These are phyloP conservation scores for Tremella fuciformis DNA, from an alignment of 768 basidiomycete species.

Conservation along the genomic window DNA sequence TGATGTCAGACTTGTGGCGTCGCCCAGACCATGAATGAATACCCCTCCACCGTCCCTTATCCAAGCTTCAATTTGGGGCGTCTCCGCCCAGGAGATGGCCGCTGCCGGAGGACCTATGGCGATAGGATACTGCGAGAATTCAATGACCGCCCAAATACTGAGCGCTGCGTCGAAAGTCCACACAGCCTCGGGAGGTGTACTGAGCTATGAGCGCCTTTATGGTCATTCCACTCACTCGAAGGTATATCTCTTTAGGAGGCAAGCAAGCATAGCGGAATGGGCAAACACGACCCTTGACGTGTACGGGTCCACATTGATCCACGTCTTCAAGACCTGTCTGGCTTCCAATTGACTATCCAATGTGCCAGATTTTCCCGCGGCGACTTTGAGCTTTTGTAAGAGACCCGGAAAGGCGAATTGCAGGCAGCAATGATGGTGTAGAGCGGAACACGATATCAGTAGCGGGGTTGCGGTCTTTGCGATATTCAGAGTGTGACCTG, in stretches of 20 bases:
- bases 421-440: constrained; percentile 17
- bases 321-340: not conserved
- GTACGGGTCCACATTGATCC: constrained; percentile 6
- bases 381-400: constrained; percentile 17
- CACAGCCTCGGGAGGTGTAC: constrained; percentile 14
- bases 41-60: constrained; percentile 9
- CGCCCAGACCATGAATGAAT: constrained; percentile 14
- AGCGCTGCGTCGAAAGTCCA: constrained; percentile 19
- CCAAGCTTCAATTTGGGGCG: constrained; percentile 7
- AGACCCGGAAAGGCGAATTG: constrained; percentile 13
- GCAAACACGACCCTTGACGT: constrained; percentile 9
- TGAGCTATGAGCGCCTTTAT: not conserved
- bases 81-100: constrained; percentile 9
- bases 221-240: constrained; percentile 13
- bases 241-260: constrained; percentile 13
- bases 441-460: constrained; percentile 14
- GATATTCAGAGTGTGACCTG: constrained; percentile 10
- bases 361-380: constrained; percentile 23
- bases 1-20: constrained; percentile 2
- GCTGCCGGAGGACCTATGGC: not conserved
- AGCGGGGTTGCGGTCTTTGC: constrained; percentile 12
- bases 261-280: constrained; percentile 16
- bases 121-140: constrained; percentile 2
- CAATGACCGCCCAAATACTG: constrained; percentile 11
- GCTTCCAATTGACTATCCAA: constrained; percentile 4